These are phyloP conservation scores for Candida incommunis DNA, from an alignment of 805 yeast species.

Conservation along the genomic window DNA sequence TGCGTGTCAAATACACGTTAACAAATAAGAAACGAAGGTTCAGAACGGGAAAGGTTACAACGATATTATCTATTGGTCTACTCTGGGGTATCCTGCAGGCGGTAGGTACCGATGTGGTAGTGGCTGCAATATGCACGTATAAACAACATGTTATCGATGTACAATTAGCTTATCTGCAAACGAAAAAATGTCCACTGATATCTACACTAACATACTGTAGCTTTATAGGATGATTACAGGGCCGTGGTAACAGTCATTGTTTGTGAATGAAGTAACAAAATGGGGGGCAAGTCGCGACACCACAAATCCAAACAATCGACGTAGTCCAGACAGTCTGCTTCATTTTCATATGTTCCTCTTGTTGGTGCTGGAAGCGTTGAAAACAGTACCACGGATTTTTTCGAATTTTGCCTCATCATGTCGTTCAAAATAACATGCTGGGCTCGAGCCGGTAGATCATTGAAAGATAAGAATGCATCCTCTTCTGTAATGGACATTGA, in stretches of 20 bases:
- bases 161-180: no score
- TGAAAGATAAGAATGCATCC: constrained; percentile 35
- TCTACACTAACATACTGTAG: no score
- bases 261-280: constrained; percentile 72
- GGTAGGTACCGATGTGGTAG: no score
- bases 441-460: constrained; percentile 81
- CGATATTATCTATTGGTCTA: no score
- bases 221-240: no score
- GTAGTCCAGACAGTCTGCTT: constrained; percentile 57
- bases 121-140: no score
- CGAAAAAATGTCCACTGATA: no score
- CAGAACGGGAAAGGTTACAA: no score
- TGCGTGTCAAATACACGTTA: no score
- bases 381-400: constrained; percentile 58
- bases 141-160: no score
- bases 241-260: constrained; percentile 95
- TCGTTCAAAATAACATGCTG: constrained; percentile 85
- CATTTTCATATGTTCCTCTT: constrained; percentile 63
- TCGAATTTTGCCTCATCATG: constrained; percentile 55
- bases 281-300: constrained; percentile 74
- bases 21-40: no score
- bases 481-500: constrained; percentile 1
- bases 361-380: constrained; percentile 86
- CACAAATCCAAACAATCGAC: constrained; percentile 64
- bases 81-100: no score